Conservation (phyloP, 2,329 filamentous ascomycete species). For the Aspergillus flavus region DNA sequence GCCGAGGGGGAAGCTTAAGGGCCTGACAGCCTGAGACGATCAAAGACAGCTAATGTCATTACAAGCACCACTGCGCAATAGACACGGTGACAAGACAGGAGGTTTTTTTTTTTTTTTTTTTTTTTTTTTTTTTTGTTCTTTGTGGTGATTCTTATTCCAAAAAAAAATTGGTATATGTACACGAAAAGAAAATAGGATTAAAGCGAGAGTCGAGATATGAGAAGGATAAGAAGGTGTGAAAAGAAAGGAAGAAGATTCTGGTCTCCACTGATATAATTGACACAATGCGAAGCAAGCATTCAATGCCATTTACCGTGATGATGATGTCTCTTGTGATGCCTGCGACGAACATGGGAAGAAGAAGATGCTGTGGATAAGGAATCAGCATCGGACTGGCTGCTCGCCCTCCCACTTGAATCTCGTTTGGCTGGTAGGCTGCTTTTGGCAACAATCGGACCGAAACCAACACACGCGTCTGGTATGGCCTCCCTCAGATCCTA, state of each 20-base stretch:
- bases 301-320: not conserved
- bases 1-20: not conserved
- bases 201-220: not conserved
- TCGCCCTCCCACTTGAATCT: not conserved
- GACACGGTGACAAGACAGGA: no score
- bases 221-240: not conserved
- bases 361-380: not conserved
- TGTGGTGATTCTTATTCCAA: not conserved
- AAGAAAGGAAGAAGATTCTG: not conserved
- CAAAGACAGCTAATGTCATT: not conserved
- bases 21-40: not conserved
- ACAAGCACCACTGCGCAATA: no score
- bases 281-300: not conserved
- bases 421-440: not conserved
- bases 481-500: not conserved
- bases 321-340: constrained; percentile 1
- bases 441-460: constrained; percentile 3
- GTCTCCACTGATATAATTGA: not conserved
- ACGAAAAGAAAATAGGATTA: not conserved
- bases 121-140: not conserved
- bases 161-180: not conserved
- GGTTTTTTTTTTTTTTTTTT: not conserved
- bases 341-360: not conserved
- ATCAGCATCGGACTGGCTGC: not conserved
- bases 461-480: not conserved